phyloP scores from a whole-genome alignment of 2,329 filamentous ascomycete genomes.

The Lasiodiplodia theobromae region DNA sequence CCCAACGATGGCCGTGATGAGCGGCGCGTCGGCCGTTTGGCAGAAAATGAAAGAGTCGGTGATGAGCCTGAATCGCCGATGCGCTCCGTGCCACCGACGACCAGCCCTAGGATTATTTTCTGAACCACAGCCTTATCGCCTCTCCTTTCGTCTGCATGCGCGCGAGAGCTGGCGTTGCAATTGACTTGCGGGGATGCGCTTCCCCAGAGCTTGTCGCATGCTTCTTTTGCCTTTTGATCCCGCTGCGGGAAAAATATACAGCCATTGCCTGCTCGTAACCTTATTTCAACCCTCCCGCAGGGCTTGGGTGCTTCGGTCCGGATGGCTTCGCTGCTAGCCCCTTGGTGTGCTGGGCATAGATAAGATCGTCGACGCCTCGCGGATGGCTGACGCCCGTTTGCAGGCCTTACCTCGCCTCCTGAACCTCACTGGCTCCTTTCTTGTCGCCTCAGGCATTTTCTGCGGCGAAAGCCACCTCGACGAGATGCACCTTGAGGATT shows the following conservation, averaged over 20 bases:
- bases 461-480: neutral
- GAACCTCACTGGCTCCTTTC: neutral
- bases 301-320: slow-evolving; percentile 8
- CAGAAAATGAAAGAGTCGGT: slow-evolving; percentile 24
- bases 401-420: slow-evolving; percentile 3
- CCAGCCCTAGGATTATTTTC: neutral
- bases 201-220: slow-evolving; percentile 2
- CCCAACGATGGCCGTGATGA: slow-evolving; percentile 11
- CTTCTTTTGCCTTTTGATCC: slow-evolving; percentile 1
- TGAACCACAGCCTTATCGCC: slow-evolving; percentile 17
- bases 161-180: neutral
- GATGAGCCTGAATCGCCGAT: slow-evolving; percentile 17
- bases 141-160: neutral
- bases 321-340: slow-evolving; percentile 20
- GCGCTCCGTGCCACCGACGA: neutral
- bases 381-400: slow-evolving; percentile 8
- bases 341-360: slow-evolving; percentile 4
- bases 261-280: neutral
- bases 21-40: slow-evolving; percentile 3
- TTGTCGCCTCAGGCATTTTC: neutral
- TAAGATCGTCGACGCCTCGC: slow-evolving; percentile 16
- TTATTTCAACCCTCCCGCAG: neutral
- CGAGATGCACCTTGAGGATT: neutral
- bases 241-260: neutral
- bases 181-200: neutral